Base-by-base conservation (phyloP, 83 land plant species). In the Larix sibirica region DNA sequence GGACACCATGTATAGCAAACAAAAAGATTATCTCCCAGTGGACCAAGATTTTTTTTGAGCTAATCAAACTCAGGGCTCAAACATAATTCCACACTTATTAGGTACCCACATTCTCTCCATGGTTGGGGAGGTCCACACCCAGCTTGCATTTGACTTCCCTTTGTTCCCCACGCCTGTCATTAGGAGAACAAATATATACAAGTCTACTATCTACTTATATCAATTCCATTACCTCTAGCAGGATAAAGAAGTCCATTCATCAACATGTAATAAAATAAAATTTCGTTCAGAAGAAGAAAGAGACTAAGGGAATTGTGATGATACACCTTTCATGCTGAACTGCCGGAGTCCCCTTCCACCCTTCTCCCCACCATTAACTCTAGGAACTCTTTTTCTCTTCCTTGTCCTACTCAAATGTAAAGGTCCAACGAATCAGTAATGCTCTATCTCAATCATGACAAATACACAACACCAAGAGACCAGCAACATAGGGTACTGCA, bases 321-420 rank as follows among this genome's bases (percentile, higher is more conserved):
- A 50, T 59, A 50, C 67, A 95, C 97, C 97, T 93, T 91, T 95
- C 97, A 95, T 93, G 85, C 96, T 95, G 89, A 95, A 95, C 78
- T 95, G 97, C n/a, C 97, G 96, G 20, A 95, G 91, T 64, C 97
- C 97, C 83, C 95, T 93, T 0, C 96, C 96, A 84, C 90, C 90
- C 77, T 93, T 95, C 83, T 95, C 97, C 58, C 91, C 91, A 64
- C 86, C 89, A 47, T 87, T 86, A 31, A 92, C 90, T 47, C 97
- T 82, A 61, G 85, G 84, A 54, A 90, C 96, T 70, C 97, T 91
- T 85, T 91, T 95, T 64, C 94, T 95, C 96, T 93, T 93, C 77
- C 85, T 88, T 47, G 88, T 87, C 60, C 89, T 83, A 81, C 76
- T 83, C 62, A 21, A 20, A 60, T 54, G 79, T 59, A 59, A 21